Evolutionary conservation across 805 yeast species (phyloP).

Genomic region (Candida stauntonica): DNA sequence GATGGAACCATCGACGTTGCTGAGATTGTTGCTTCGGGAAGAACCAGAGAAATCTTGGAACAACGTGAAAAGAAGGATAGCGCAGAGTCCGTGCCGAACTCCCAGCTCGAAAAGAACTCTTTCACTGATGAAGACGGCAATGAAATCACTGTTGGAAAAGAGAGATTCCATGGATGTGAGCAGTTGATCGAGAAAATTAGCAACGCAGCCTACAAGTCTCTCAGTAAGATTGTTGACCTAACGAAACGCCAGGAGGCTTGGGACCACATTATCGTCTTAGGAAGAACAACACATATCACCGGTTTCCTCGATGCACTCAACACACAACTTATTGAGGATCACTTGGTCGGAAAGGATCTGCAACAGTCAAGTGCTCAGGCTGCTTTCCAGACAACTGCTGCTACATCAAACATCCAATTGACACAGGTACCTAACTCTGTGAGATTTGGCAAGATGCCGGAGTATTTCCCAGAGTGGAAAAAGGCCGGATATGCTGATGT

Average conservation of each 20-base stretch:
- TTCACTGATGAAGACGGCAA: conserved; percentile 60
- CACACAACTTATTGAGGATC: conserved; percentile 51
- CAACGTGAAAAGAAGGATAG: conserved; percentile 48
- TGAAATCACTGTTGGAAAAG: conserved; percentile 72
- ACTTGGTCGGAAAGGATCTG: conserved; percentile 38
- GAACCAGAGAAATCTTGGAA: conserved; percentile 65
- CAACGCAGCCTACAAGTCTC: conserved; percentile 45
- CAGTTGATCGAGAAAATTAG: conserved; percentile 53
- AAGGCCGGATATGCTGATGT: conserved; percentile 71
- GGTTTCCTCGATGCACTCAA: conserved; percentile 75
- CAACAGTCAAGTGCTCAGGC: conserved; percentile 27
- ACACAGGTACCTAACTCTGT: conserved; percentile 80
- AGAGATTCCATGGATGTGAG: conserved; percentile 79
- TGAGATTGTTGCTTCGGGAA: conserved; percentile 75
- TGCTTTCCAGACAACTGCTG: conserved; percentile 23
- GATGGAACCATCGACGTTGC: conserved; percentile 88
- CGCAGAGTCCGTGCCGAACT: conserved; percentile 44
- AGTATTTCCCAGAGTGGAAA: conserved; percentile 95
- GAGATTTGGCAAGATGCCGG: conserved; percentile 69
- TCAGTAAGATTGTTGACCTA: conserved; percentile 59
- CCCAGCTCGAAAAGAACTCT: conserved; percentile 66
- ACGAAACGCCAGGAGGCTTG: conserved; percentile 76
- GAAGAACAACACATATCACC: conserved; percentile 67
- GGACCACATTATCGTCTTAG: conserved; percentile 76
- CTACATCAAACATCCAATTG: conserved; percentile 25